A percentile compares a stretch with the other conserved stretches of the same genome.
Evolutionary conservation across 129 eudicot genomes (phyloP).

Genomic region (Centrapalus pauciflorus): DNA sequence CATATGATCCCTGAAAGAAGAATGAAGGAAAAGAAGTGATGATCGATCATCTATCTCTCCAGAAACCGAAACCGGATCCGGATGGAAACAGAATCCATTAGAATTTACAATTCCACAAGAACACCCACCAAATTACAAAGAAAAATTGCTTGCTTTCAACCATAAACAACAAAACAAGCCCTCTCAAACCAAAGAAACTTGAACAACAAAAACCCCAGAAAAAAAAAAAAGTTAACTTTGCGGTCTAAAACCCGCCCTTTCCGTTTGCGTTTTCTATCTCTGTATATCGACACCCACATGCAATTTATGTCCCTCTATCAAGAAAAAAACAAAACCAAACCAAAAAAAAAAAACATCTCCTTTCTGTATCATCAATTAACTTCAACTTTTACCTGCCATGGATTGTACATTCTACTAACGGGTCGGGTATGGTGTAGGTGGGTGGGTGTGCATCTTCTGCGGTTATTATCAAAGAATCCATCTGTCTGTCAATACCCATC

Average conservation of each 20-base stretch:
- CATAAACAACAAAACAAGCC: constrained; percentile 37
- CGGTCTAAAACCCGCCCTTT: constrained; percentile 12
- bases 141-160: constrained; percentile 25
- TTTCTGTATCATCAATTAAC: constrained; percentile 21
- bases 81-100: constrained; percentile 29
- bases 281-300: constrained; percentile 22
- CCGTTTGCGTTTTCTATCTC: constrained; percentile 24
- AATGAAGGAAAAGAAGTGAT: not conserved
- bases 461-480: constrained; percentile 33
- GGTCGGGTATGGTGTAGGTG: not conserved
- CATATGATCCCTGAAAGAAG: not conserved
- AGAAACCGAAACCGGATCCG: too few species aligned
- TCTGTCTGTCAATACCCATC: constrained; percentile 17
- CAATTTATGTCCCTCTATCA: constrained; percentile 17
- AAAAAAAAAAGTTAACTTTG: not conserved
- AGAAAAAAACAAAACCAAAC: not conserved
- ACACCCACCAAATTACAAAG: constrained; percentile 25
- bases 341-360: constrained; percentile 24
- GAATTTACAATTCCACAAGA: constrained; percentile 44
- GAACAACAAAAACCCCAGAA: constrained; percentile 2
- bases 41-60: constrained; percentile 4
- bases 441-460: constrained; percentile 16
- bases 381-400: constrained; percentile 28
- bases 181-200: not conserved
- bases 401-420: constrained; percentile 15